Percentiles rank a stretch among this genome's conserved stretches.
Evolutionary conservation across 805 yeast species (phyloP).

Genomic region (Wickerhamomyces tratensis): DNA sequence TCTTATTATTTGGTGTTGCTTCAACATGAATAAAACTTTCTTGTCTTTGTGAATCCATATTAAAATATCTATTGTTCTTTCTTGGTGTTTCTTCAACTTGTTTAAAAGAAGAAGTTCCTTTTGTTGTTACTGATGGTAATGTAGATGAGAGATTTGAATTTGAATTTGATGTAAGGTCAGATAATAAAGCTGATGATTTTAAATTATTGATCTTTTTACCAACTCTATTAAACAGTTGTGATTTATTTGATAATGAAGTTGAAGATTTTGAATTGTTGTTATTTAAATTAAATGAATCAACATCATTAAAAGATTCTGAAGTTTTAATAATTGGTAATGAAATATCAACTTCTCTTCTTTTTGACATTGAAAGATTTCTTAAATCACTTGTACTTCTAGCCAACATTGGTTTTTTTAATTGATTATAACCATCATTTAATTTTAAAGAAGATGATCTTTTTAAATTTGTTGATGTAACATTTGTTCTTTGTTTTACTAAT

Average conservation of each 20-base stretch:
- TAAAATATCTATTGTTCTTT: slow-evolving; percentile 8
- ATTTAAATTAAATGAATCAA: too few relatives aligned
- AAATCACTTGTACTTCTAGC: slow-evolving; percentile 15
- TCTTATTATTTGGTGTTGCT: too few relatives aligned
- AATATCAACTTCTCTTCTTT: slow-evolving; percentile 16
- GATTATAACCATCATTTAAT: background rate
- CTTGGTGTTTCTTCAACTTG: slow-evolving; percentile 20
- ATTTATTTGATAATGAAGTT: slow-evolving; percentile 4
- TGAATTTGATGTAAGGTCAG: background rate
- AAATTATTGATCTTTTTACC: slow-evolving; percentile 10
- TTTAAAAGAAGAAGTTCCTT: slow-evolving; percentile 8
- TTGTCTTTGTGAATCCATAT: too few relatives aligned
- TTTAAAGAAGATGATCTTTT: background rate
- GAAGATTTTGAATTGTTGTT: background rate
- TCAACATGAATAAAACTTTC: too few relatives aligned
- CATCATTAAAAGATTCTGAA: background rate
- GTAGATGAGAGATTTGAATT: too few relatives aligned
- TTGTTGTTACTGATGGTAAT: background rate
- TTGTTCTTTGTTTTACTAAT: too few relatives aligned
- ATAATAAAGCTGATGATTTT: background rate
- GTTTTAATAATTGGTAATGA: slow-evolving; percentile 10
- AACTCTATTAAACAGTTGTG: slow-evolving; percentile 15
- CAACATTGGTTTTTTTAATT: slow-evolving; percentile 6
- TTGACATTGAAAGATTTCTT: slow-evolving; percentile 5
- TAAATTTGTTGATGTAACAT: background rate